phyloP scores from a whole-genome alignment of 1,284 basidiomycete species.

The Cryptococcus hybrid region DNA sequence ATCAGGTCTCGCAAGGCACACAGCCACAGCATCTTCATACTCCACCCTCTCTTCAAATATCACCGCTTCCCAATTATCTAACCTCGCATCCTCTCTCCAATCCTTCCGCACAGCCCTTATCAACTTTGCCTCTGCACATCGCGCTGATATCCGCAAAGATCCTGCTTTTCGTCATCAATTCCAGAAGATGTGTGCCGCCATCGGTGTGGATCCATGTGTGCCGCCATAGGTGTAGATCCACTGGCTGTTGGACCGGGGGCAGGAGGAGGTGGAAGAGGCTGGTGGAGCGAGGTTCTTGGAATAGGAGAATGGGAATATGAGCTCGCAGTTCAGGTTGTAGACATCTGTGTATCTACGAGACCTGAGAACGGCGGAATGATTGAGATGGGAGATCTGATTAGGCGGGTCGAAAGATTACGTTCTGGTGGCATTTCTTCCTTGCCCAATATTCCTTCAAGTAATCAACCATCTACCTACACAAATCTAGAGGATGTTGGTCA shows the following conservation, averaged over 20 bases:
- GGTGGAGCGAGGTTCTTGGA: slow-evolving; percentile 85
- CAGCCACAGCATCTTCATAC: slow-evolving; percentile 57
- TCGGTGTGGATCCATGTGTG: slow-evolving; percentile 98
- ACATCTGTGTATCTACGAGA: slow-evolving; percentile 87
- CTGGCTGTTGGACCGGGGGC: slow-evolving; percentile 60
- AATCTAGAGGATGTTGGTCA: slow-evolving; percentile 6
- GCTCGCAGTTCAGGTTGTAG: slow-evolving; percentile 94
- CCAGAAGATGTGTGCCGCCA: slow-evolving; percentile 91
- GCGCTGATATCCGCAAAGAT: slow-evolving; percentile 78
- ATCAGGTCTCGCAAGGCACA: slow-evolving; percentile 52
- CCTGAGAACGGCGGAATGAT: slow-evolving; percentile 89
- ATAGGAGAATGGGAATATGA: slow-evolving; percentile 93
- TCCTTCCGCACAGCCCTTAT: slow-evolving; percentile 79
- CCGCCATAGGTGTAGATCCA: slow-evolving; percentile 91
- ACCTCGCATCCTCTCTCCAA: slow-evolving; percentile 76
- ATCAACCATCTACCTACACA: background rate
- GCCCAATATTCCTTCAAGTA: background rate
- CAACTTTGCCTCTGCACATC: slow-evolving; percentile 78
- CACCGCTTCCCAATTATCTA: slow-evolving; percentile 69
- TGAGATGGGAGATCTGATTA: slow-evolving; percentile 78
- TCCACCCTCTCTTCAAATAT: slow-evolving; percentile 75
- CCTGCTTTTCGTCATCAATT: slow-evolving; percentile 89
- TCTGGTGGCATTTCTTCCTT: slow-evolving; percentile 4
- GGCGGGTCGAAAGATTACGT: slow-evolving; percentile 72
- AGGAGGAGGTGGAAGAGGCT: slow-evolving; percentile 62